Base-by-base conservation (phyloP, 306 rosid genomes). In the Morella rubra region DNA sequence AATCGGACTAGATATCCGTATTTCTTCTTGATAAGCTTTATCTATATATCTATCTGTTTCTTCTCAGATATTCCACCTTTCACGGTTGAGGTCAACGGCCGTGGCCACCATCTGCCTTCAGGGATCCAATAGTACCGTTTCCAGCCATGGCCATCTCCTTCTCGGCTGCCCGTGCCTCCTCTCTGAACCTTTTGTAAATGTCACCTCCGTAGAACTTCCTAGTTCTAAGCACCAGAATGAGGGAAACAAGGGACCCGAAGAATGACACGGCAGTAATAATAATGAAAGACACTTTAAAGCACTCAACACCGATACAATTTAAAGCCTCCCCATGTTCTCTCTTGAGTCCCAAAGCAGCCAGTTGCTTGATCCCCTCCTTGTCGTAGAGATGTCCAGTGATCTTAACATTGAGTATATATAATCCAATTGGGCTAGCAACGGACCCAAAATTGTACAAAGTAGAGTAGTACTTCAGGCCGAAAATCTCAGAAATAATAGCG, bases 391-490 rank as follows among this genome's bases (percentile, higher is more conserved):
- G 71, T 8, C 89, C 89, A 0, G 89, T 80, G 53, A 86, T 72
- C 24, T 13, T 78, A 70, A 86, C 89, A 37, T 83, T 86, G 19
- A 86, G 75, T 51, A 78, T 41, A 58, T 86, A 86, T 0, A 86
- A 54, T 5, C 89, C 89, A 1, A 83, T 51, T 0, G 89, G 64
- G 64, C 64, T 58, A 12, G 64, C 64, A 32, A 69, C 81, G 0
- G 92, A 81, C 0, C 94, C 98, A 15, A 90, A 88, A 76, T 90
- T 93, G 80, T 86, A 90, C 53, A 91, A 45, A 10, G 98, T 93
- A 0, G 98, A 78, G 52, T 91, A 93, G 59, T 93, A 93, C 51
- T 91, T 93, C 1, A 93, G 84, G 0, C 97, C 98, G 56, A 93
- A 93, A 0, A 93, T 69, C 75, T 93, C 98, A 0, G 98, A 93